phyloP scores from a whole-genome alignment of 106 monocot species.

The Allium sativum region DNA sequence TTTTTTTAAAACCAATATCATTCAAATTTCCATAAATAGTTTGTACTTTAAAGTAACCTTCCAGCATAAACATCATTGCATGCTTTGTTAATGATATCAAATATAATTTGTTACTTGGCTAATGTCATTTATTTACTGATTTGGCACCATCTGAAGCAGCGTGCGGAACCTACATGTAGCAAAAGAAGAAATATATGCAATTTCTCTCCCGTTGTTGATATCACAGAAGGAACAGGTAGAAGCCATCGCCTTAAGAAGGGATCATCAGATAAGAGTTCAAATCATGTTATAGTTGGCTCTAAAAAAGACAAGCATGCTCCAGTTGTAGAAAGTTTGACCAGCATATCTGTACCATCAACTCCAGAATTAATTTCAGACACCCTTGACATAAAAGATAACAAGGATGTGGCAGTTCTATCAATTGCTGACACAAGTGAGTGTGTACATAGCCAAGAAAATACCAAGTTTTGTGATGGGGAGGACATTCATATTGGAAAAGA shows the following conservation, averaged over 20 bases:
- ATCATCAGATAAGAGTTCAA: too few species aligned
- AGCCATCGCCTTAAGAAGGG: constrained; percentile 20
- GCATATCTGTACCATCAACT: background rate
- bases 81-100: too few species aligned
- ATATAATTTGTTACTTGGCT: too few species aligned
- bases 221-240: constrained; percentile 13
- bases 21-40: too few species aligned
- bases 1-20: too few species aligned
- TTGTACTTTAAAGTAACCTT: too few species aligned
- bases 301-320: too few species aligned
- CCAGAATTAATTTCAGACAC: constrained; percentile 4
- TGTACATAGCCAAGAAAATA: background rate
- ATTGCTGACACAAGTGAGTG: constrained; percentile 4
- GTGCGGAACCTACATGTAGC: background rate
- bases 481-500: constrained; percentile 12
- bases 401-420: constrained; percentile 2
- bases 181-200: constrained; percentile 12
- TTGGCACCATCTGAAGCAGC: too few species aligned
- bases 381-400: background rate
- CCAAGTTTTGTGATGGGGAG: constrained; percentile 4
- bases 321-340: constrained; percentile 11
- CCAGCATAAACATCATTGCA: too few species aligned
- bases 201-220: constrained; percentile 9
- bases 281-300: too few species aligned
- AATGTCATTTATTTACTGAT: too few species aligned